Conservation (phyloP, 2,329 filamentous ascomycete species). For the Cytospora mali region DNA sequence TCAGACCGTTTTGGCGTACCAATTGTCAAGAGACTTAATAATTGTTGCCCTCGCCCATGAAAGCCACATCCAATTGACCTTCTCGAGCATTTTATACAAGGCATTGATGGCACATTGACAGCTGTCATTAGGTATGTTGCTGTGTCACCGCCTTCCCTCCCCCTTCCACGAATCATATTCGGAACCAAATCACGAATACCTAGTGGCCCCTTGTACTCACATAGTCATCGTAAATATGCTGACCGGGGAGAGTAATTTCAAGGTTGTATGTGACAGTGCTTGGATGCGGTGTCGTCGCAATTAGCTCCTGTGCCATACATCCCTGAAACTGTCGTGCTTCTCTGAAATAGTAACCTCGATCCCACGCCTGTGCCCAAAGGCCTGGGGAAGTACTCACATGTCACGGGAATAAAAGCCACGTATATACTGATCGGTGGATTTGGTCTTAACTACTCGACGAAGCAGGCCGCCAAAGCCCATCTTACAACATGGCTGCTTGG, state of each 20-base stretch:
- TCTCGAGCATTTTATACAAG: not conserved
- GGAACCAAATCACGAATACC: not conserved
- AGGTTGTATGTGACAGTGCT: not conserved
- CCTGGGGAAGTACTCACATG: not conserved
- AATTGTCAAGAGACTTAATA: conserved; percentile 1
- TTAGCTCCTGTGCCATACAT: conserved; percentile 3
- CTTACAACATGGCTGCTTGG: conserved; percentile 55
- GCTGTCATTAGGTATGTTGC: conserved; percentile 4
- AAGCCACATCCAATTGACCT: conserved; percentile 3
- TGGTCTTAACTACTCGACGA: not conserved
- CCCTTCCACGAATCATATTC: not conserved
- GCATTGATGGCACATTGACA: not conserved
- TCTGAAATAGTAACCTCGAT: not conserved
- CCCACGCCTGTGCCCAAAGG: not conserved
- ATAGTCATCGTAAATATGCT: not conserved
- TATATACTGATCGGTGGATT: not conserved
- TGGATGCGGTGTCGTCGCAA: conserved; percentile 1
- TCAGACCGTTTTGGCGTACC: conserved; percentile 9
- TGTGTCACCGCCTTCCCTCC: not conserved
- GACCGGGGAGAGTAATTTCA: not conserved
- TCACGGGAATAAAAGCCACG: not conserved
- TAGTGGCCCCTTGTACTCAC: not conserved
- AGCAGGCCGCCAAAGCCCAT: not conserved
- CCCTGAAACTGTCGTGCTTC: not conserved
- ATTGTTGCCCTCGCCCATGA: conserved; percentile 5